Base-by-base conservation (phyloP, 2,329 filamentous ascomycete species). In the Aspergillus ochraceoroseus region DNA sequence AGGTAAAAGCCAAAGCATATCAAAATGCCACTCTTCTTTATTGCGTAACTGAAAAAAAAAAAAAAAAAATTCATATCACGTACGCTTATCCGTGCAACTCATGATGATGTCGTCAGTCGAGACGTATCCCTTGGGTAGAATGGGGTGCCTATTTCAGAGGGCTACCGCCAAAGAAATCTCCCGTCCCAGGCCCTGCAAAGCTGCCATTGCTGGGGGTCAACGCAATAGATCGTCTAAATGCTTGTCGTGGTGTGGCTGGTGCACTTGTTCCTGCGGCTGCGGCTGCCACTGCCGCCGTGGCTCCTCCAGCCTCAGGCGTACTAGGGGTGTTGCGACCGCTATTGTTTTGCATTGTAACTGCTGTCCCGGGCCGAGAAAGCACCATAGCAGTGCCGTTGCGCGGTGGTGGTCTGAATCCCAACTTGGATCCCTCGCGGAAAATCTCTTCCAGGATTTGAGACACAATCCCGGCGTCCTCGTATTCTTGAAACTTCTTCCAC, bases 401-500 rank as follows among this genome's bases (percentile, higher is more conserved):
- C 28, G 65, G 61, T 7, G 78, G 78, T 3, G 76, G 74, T 44
- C 75, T 75, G 60, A 76, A 82, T 22, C 73, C 73, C 56, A 65
- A 75, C 56, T 73, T 79, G 53, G 67, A 75, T 46, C 66, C 85
- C 70, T 71, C 77, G 56, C 64, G 72, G 65, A 95, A 95, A 5
- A 96, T 87, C 54, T 94, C 87, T 58, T 88, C 81, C 32, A 96
- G 74, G 71, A 92, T 92, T 23, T 79, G 72, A 55, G 92, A 82
- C 36, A 94, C 70, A 3, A 94, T 80, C 0, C 89, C 90, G 0
- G 87, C 87, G 52, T 94, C 87, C 37, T 83, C 73, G 56, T 86
- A 96, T 66, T 96, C 89, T 48, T 87, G 75, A 64, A 88, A 95
- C 63, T 95, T 95, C 30, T 84, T 77, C 76, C 79, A 98, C 6